Evolutionary conservation across 2,329 filamentous ascomycete species (phyloP), one percentile per base, ranked within the genome.

Genomic region (Nemania serpens): DNA sequence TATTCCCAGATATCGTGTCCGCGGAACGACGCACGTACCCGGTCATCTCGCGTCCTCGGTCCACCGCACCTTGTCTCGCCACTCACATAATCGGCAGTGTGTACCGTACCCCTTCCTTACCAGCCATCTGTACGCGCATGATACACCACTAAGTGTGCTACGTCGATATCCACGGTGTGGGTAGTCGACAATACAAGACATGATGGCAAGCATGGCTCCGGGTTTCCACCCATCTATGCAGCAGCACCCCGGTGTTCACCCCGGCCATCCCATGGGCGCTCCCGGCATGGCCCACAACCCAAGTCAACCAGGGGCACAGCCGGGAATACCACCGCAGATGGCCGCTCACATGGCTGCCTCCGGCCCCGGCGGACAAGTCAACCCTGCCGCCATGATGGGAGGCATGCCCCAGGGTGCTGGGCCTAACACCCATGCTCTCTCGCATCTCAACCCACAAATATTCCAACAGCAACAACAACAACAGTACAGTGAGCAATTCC

Each of bases 151-250:
- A 68, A 74, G 72, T 71, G 71, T 70, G 71, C 69, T 68, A 71
- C 71, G 80, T 85, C 82, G 81, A 83, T 81, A 83, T 85, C 84
- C 83, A 85, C 82, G 71, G 70, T 70, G 83, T 86, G 84, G 82
- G 81, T 82, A 79, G 73, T 81, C 81, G 82, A 78, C 79, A 64
- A 42, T 58, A 65, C 59, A 52, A 70, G 74, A 79, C 73, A 91
- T 90, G 88, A 91, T 91, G 88, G 84, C 88, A 64, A 87, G 84
- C 76, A 85, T 88, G 78, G 81, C 80, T 66, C 84, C 84, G 69
- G 81, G 84, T 71, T 87, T 88, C 75, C 88, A 91, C 79, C 87
- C 88, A 67, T 86, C 81, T 73, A 90, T 92, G 86, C 89, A 82
- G 63, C 82, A 87, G 70, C 88, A 90, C 74, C 88, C 88, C 65